Conservation (phyloP, 164 flowering plant genomes). For the Cinnamomum micranthum region DNA sequence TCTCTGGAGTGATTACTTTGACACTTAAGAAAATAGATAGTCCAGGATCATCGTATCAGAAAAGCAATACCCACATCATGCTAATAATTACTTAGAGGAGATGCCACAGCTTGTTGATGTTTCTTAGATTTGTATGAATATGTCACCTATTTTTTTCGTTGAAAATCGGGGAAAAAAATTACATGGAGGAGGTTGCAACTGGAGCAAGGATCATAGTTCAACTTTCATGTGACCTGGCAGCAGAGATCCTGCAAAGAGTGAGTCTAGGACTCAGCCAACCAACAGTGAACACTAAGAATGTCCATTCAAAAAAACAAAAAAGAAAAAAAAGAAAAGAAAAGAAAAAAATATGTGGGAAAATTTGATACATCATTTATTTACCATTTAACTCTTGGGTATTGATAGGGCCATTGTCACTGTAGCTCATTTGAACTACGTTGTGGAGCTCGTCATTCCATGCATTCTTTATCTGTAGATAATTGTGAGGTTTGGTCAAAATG, state of each 20-base stretch:
- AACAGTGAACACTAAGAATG: background rate
- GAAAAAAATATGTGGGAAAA: too few species aligned
- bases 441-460: slow-evolving; percentile 84
- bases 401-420: slow-evolving; percentile 32
- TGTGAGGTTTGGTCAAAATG: background rate
- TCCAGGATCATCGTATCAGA: too few species aligned
- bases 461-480: slow-evolving; percentile 40
- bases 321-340: too few species aligned
- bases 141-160: too few species aligned
- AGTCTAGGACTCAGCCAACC: background rate
- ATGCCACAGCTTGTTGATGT: too few species aligned
- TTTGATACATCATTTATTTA: slow-evolving; percentile 11
- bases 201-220: slow-evolving; percentile 39
- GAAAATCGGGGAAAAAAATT: too few species aligned
- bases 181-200: background rate
- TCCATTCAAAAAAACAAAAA: too few species aligned
- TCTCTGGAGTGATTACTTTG: too few species aligned
- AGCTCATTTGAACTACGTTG: slow-evolving; percentile 69
- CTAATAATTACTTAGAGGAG: too few species aligned
- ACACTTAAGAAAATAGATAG: too few species aligned
- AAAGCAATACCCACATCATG: too few species aligned
- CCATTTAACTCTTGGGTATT: slow-evolving; percentile 49
- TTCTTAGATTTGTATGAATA: too few species aligned
- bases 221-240: slow-evolving; percentile 54
- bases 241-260: slow-evolving; percentile 35